Conservation (phyloP, 192 early-diverging fungal genomes). For the Coemansia sp. region DNA sequence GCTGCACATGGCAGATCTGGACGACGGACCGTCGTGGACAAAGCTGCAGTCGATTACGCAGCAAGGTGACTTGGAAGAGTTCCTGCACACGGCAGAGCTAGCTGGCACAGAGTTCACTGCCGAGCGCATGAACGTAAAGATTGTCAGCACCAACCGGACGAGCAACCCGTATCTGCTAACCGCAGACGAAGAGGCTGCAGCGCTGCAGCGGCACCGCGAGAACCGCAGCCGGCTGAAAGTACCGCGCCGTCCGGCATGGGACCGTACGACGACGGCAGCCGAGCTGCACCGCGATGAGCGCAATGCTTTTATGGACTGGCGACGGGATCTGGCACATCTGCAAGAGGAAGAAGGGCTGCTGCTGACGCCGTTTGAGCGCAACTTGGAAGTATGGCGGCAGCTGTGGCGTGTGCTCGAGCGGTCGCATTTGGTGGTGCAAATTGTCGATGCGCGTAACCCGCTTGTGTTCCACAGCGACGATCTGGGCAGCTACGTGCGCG, state of each 20-base stretch:
- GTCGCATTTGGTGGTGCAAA: conserved; percentile 94
- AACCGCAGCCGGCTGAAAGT: conserved; percentile 76
- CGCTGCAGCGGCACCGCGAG: conserved; percentile 74
- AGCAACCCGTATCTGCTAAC: conserved; percentile 82
- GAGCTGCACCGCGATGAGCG: conserved; percentile 81
- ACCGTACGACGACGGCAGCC: conserved; percentile 73
- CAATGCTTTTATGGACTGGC: conserved; percentile 88
- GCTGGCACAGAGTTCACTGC: conserved; percentile 94
- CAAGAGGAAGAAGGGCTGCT: conserved; percentile 92
- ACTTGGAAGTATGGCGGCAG: conserved; percentile 98
- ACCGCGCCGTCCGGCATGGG: conserved; percentile 89
- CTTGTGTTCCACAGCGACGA: conserved; percentile 87
- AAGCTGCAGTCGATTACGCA: conserved; percentile 94
- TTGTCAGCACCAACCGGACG: conserved; percentile 64
- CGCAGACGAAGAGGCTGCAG: conserved; percentile 72
- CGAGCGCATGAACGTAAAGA: conserved; percentile 72
- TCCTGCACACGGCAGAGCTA: conserved; percentile 90
- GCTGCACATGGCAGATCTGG: conserved; percentile 80
- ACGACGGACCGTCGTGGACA: conserved; percentile 81
- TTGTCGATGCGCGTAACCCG: conserved; percentile 97
- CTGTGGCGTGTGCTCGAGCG: conserved; percentile 98
- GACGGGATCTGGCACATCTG: conserved; percentile 79
- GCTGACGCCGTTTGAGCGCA: conserved; percentile 97
- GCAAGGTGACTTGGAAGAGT: conserved; percentile 95
- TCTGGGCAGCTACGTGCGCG: conserved; percentile 85